phyloP scores from a whole-genome alignment of 257 asterid genomes.

The Haberlea rhodopensis region DNA sequence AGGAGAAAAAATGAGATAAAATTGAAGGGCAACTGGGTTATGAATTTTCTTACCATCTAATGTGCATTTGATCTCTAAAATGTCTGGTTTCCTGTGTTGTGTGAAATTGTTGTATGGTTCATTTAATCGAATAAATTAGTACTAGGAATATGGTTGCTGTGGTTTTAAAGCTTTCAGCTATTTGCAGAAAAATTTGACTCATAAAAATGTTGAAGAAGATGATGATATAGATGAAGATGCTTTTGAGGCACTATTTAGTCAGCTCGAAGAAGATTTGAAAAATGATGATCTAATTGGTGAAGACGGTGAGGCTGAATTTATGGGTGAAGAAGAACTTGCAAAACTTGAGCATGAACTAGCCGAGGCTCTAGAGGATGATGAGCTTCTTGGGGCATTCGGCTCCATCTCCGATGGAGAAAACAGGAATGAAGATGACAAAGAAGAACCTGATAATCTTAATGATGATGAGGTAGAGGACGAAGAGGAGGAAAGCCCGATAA shows the following conservation, averaged over 20 bases:
- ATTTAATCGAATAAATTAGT: neutral
- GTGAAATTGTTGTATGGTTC: neutral
- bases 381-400: constrained; percentile 47
- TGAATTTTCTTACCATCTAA: constrained; percentile 6
- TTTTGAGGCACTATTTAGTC: constrained; percentile 81
- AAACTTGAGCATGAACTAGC: constrained; percentile 81
- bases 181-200: constrained; percentile 36
- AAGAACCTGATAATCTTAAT: constrained; percentile 32
- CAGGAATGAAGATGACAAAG: constrained; percentile 34
- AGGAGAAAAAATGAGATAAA: neutral
- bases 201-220: constrained; percentile 38
- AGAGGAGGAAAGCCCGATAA: constrained; percentile 40
- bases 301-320: constrained; percentile 55
- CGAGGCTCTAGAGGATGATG: constrained; percentile 82
- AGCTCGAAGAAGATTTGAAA: constrained; percentile 85
- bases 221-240: constrained; percentile 81
- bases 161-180: constrained; percentile 14
- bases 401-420: constrained; percentile 33
- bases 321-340: constrained; percentile 73
- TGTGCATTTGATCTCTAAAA: constrained; percentile 4
- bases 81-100: neutral
- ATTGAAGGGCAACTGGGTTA: constrained; percentile 8
- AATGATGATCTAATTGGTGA: constrained; percentile 53
- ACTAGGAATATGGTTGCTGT: neutral
- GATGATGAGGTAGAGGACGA: constrained; percentile 39